Evolutionary conservation across 768 basidiomycete genomes (phyloP).

Genomic region (Termitomyces sp.): DNA sequence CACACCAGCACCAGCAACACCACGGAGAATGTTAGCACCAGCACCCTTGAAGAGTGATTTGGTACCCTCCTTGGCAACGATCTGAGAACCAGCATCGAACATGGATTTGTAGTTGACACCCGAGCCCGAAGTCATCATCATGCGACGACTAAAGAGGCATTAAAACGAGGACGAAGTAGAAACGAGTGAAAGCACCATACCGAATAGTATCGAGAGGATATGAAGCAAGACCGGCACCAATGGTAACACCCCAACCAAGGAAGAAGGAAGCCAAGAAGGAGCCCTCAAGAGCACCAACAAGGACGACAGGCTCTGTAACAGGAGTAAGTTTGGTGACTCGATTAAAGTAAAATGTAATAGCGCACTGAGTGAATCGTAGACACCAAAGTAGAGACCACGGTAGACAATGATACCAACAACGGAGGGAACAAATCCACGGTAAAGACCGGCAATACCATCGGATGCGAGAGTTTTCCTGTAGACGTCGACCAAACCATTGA

Average conservation of each 20-base stretch:
- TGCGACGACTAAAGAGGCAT: conserved; percentile 80
- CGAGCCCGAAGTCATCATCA: conserved; percentile 99
- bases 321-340: conserved; percentile 18
- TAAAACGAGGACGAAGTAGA: background rate
- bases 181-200: conserved; percentile 33
- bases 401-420: conserved; percentile 99
- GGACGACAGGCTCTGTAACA: conserved; percentile 85
- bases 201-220: conserved; percentile 92
- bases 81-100: conserved; percentile 93
- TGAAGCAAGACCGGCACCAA: conserved; percentile 98
- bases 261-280: conserved; percentile 96
- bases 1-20: conserved; percentile 99
- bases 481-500: conserved; percentile 97
- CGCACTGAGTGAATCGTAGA: conserved; percentile 90
- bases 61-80: conserved; percentile 91
- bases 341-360: conserved; percentile 16
- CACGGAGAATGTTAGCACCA: conserved; percentile 93
- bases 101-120: conserved; percentile 98
- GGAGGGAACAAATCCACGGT: conserved; percentile 99
- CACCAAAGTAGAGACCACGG: conserved; percentile 99
- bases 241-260: conserved; percentile 99
- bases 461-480: conserved; percentile 97
- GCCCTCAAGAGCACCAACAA: conserved; percentile 92
- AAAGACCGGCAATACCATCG: conserved; percentile 98
- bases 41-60: conserved; percentile 99